Conservation (phyloP, 306 rosid species). For the Malus sieversii region DNA sequence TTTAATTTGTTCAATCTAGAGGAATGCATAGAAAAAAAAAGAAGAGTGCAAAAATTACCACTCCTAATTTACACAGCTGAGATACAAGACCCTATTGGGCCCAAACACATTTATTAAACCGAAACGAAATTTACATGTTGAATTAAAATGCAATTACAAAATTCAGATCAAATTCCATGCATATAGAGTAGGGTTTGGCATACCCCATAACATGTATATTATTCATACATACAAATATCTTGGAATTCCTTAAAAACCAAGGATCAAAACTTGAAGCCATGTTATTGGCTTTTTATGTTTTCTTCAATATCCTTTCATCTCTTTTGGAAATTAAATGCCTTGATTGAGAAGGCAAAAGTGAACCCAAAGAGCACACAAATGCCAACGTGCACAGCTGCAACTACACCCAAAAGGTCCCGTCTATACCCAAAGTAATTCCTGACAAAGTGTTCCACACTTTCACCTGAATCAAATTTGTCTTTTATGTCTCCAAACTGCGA, state of each 20-base stretch:
- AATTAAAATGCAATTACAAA: conserved; percentile 1
- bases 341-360: conserved; percentile 32
- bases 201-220: not conserved
- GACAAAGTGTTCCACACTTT: conserved; percentile 20
- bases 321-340: conserved; percentile 29
- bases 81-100: not conserved
- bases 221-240: not conserved
- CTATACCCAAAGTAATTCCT: conserved; percentile 20
- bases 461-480: not conserved
- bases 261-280: not conserved
- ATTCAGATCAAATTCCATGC: conserved; percentile 1
- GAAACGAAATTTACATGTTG: not conserved
- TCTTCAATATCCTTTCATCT: conserved; percentile 8
- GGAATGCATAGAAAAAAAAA: not conserved
- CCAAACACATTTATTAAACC: not conserved
- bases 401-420: conserved; percentile 18
- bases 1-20: not conserved
- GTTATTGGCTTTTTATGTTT: not conserved
- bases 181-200: not conserved
- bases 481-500: conserved; percentile 30
- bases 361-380: conserved; percentile 26
- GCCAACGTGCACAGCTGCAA: conserved; percentile 25
- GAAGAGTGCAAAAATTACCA: not conserved
- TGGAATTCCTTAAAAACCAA: not conserved
- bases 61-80: not conserved